Evolutionary conservation across 768 basidiomycete species (phyloP).

Genomic region (Boletus subcaerulescens): DNA sequence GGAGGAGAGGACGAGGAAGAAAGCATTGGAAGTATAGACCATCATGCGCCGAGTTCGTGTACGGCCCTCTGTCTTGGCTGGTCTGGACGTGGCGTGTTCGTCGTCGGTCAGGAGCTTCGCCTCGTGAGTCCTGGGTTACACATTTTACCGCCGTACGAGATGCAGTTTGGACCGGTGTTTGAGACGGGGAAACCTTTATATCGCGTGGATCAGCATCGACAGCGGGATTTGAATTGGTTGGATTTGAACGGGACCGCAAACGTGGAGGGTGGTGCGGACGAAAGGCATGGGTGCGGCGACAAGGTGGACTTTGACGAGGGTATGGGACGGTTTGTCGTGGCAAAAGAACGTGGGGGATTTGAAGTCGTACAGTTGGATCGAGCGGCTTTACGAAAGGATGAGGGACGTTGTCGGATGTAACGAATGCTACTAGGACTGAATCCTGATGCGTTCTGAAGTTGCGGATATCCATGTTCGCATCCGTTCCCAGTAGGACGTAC

Average conservation of each 20-base stretch:
- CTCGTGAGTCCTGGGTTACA: constrained; percentile 23
- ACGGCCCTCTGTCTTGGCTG: constrained; percentile 21
- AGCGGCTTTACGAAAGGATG: not conserved
- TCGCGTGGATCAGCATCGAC: constrained; percentile 4
- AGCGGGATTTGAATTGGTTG: not conserved
- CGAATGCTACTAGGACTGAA: not conserved
- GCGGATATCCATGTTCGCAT: not conserved
- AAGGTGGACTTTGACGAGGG: constrained; percentile 31
- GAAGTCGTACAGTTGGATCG: constrained; percentile 26
- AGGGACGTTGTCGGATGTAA: not conserved
- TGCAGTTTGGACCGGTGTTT: constrained; percentile 29
- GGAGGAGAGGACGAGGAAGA: not conserved
- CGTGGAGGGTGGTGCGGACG: not conserved
- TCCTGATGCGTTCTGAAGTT: not conserved
- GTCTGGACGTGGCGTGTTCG: constrained; percentile 30
- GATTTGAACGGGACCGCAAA: not conserved
- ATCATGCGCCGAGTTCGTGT: not conserved
- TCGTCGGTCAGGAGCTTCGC: constrained; percentile 23
- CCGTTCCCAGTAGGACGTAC: no score
- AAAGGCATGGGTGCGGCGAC: constrained; percentile 6
- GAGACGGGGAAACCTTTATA: constrained; percentile 23
- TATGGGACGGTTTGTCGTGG: constrained; percentile 31
- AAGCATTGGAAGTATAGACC: not conserved
- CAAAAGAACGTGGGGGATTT: constrained; percentile 23
- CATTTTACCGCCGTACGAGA: constrained; percentile 28